Conservation (phyloP, 2,329 filamentous ascomycete genomes). For the Fusarium albidum region DNA sequence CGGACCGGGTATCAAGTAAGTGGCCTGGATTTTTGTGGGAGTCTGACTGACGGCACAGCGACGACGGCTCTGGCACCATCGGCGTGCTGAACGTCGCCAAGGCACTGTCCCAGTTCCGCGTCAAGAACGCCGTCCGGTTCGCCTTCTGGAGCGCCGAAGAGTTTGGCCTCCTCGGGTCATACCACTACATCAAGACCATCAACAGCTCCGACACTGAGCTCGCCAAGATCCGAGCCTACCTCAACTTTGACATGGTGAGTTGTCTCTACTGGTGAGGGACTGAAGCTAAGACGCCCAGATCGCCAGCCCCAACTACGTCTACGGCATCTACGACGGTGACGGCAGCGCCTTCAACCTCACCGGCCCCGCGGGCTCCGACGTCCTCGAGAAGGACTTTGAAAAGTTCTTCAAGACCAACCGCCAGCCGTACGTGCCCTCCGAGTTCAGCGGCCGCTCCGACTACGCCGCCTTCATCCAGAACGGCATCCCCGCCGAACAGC, state of each 20-base stretch:
- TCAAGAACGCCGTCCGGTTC: conserved; percentile 59
- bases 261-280: rapidly evolving
- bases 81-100: conserved; percentile 56
- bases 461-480: conserved; percentile 73
- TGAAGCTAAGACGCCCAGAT: conserved; percentile 39
- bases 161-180: conserved; percentile 58
- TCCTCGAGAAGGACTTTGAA: conserved; percentile 66
- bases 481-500: conserved; percentile 69
- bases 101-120: conserved; percentile 51
- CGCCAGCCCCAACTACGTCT: conserved; percentile 58
- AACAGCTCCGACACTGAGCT: conserved; percentile 54
- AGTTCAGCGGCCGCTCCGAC: conserved; percentile 72
- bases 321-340: conserved; percentile 67
- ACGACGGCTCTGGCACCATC: conserved; percentile 65
- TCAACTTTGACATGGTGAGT: conserved; percentile 65
- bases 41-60: conserved; percentile 40
- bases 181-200: conserved; percentile 54
- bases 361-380: conserved; percentile 64
- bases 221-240: conserved; percentile 60
- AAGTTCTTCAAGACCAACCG: conserved; percentile 59
- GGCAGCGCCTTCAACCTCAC: conserved; percentile 66
- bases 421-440: conserved; percentile 63
- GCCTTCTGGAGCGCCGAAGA: conserved; percentile 63
- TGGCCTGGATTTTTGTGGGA: no score
- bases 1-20: conserved; percentile 65